Base-by-base conservation (phyloP, 2,329 filamentous ascomycete species). In the Aspergillus thermomutatus region DNA sequence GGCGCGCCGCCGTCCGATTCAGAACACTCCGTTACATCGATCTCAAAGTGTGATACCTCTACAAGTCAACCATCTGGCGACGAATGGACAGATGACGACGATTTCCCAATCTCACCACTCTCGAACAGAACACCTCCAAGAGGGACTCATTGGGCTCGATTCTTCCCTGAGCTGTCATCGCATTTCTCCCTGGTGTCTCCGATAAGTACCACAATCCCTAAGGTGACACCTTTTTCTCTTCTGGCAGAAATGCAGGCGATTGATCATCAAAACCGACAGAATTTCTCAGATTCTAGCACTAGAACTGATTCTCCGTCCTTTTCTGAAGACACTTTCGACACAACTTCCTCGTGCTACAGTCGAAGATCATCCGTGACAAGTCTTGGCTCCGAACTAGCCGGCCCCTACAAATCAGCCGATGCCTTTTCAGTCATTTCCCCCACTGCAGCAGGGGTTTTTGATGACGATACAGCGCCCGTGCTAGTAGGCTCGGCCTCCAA, bases 321-420 rank as follows among this genome's bases (percentile, higher is more conserved):
- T 4, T 66, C 67, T 10, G 65, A 65, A 21, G 69, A 63, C 21
- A 56, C 59, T 4, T 53, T 60, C 17, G 72, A 75, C 54, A 63
- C 59, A 48, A 60, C 63, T 41, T 74, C 72, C 5, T 76, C 73
- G 2, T 69, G 70, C 52, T 75, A 75, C 47, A 75, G 71, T 55
- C 65, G 63, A 26, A 63, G 70, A 47, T 69, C 66, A 8, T 75
- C 73, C 2, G 55, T 72, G 27, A 69, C 69, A 23, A 75, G 71
- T 52, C 52, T 72, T n/a, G 64, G 52, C 17, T 70, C 69, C 2
- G 69, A 69, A 11, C 58, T 59, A n/a, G 57, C 60, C 11, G 59
- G 46, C 8, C 56, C 49, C 1, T 61, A 64, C 48, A 63, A 60
- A 37, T 57, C 62, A 6, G 58, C 63, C 4, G 63, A 66, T 52